These are phyloP conservation scores for Orbilia blumenaviensis DNA, from an alignment of 2,329 filamentous ascomycete species.

Conservation along the genomic window DNA sequence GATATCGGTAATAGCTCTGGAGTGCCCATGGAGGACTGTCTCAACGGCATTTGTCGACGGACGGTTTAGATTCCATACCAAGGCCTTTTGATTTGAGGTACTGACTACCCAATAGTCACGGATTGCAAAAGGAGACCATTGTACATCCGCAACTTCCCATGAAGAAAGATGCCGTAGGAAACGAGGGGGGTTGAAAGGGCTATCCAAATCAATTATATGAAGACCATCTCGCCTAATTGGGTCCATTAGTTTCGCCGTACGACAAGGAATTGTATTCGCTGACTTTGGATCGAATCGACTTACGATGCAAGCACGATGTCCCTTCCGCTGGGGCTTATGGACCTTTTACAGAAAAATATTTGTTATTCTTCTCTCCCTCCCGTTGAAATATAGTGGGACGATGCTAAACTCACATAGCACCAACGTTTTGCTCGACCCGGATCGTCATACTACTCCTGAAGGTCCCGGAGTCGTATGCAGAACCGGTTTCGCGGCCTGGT, in stretches of 20 bases:
- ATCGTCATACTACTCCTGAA: conserved; percentile 87
- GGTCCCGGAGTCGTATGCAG: conserved; percentile 82
- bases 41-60: conserved; percentile 77
- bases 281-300: conserved; percentile 55
- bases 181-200: conserved; percentile 83
- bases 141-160: conserved; percentile 96
- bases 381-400: not conserved
- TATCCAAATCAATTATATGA: conserved; percentile 90
- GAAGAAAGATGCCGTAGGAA: conserved; percentile 84
- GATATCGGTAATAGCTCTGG: conserved; percentile 90
- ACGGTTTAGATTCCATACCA: conserved; percentile 91
- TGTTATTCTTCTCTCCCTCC: not conserved
- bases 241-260: conserved; percentile 31
- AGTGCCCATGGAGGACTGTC: conserved; percentile 84
- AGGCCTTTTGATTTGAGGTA: conserved; percentile 90
- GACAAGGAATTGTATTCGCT: not conserved
- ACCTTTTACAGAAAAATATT: conserved; percentile 44
- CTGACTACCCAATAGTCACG: conserved; percentile 94
- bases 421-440: conserved; percentile 79
- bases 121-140: conserved; percentile 92
- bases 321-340: conserved; percentile 85
- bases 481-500: conserved; percentile 58
- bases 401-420: conserved; percentile 74
- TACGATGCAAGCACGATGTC: conserved; percentile 88
- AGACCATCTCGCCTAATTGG: conserved; percentile 76